A percentile compares a stretch with the other conserved stretches of the same genome.
Evolutionary conservation across 1,284 basidiomycete species (phyloP).

Genomic region (Trichosporon asahii): DNA sequence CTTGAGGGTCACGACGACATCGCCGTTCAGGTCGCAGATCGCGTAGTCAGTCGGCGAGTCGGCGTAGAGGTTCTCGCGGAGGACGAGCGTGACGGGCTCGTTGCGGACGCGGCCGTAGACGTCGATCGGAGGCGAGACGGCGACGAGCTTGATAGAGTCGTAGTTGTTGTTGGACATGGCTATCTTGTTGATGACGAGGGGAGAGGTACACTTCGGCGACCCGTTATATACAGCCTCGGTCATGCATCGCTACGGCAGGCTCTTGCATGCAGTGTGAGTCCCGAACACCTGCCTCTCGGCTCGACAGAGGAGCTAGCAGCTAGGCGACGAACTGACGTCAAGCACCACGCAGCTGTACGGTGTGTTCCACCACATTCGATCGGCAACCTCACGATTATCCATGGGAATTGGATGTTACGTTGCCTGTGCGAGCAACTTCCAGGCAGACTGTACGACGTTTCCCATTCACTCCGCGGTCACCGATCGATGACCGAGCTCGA

Average conservation of each 20-base stretch:
- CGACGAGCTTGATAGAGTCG: neutral
- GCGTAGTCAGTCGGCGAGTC: neutral
- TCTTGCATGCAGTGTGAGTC: neutral
- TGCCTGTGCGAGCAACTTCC: neutral
- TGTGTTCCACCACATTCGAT: conserved; percentile 1
- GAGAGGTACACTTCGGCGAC: neutral
- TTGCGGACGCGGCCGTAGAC: neutral
- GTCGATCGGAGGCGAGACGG: neutral
- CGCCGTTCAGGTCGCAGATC: neutral
- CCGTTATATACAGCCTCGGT: neutral
- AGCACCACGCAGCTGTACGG: neutral
- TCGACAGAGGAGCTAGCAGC: neutral
- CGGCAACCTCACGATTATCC: neutral
- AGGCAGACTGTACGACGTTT: neutral
- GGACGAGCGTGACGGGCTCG: neutral
- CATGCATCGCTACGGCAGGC: neutral
- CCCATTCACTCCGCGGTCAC: neutral
- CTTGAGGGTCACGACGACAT: neutral
- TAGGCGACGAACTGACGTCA: neutral
- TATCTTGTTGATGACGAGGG: neutral
- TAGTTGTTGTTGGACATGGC: neutral
- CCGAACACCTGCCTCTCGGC: neutral
- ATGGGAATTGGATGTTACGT: neutral
- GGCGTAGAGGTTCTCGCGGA: conserved; percentile 6
- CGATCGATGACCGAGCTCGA: neutral